These are phyloP conservation scores for Fusarium sp. DNA, from an alignment of 2,329 filamentous ascomycete genomes.

Conservation along the genomic window DNA sequence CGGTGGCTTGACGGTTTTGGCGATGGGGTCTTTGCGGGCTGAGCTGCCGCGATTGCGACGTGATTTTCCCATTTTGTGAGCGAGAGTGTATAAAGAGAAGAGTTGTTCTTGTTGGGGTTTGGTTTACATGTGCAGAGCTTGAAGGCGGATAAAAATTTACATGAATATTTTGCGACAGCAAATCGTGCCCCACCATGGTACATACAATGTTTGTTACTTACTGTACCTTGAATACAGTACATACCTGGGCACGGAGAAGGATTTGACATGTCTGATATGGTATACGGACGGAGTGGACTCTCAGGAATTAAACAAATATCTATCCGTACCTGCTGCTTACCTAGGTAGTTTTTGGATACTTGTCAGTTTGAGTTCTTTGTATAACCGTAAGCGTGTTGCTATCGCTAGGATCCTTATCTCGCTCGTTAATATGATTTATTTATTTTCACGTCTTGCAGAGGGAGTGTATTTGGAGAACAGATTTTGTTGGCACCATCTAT, in stretches of 20 bases:
- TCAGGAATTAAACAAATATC: too few species aligned
- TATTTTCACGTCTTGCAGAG: too few species aligned
- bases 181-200: slow-evolving; percentile 37
- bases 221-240: too few species aligned
- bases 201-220: slow-evolving; percentile 9
- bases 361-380: too few species aligned
- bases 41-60: slow-evolving; percentile 61
- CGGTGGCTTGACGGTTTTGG: slow-evolving; percentile 67
- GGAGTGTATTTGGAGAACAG: too few species aligned
- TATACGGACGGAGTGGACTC: too few species aligned
- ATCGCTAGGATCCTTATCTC: too few species aligned
- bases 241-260: slow-evolving; percentile 6
- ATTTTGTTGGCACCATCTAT: too few species aligned
- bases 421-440: too few species aligned
- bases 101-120: background rate
- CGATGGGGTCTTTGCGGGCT: slow-evolving; percentile 62
- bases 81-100: background rate
- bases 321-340: too few species aligned
- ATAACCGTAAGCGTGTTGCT: too few species aligned
- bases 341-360: too few species aligned
- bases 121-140: background rate
- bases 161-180: slow-evolving; percentile 30
- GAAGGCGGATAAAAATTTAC: slow-evolving; percentile 33
- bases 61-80: slow-evolving; percentile 67
- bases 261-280: background rate